Evolutionary conservation across 768 basidiomycete species (phyloP), one percentile per base, ranked within the genome.

Genomic region (Pisolithus tinctorius): DNA sequence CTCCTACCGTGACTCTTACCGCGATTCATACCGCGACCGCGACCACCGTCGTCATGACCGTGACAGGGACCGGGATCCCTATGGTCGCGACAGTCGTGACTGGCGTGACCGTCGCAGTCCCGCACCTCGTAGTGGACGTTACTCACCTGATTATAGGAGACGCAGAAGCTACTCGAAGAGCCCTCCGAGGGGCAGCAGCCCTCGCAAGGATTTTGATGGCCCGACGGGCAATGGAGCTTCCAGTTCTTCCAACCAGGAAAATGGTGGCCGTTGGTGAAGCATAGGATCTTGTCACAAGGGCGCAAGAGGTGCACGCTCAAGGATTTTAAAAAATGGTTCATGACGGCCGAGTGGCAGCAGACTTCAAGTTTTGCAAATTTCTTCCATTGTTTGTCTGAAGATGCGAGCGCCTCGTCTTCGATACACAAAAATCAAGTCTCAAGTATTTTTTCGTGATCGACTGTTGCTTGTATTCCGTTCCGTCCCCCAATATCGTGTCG

Each of bases 71-170:
- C 67, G 81, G 40, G 82, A 84, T 62, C 76, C 76, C 43, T 86
- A 84, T 56, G 85, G 84, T 51, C 77, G 86, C 45, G 85, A 88
- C 66, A 78, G 63, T 63, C 72, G 81, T 55, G 85, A 89, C 60
- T 88, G 86, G 83, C 81, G 86, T 58, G 88, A 91, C 58, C 81
- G 88, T 59, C 82, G 89, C 55, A 86, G 84, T 72, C 83, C 86
- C 46, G 73, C 83, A 51, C 80, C 84, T 49, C 73, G 80, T 48
- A 72, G 82, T 57, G 75, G 82, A 53, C 73, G 86, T 52, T 84
- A 87, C 73, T 88, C 86, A 56, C 88, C 87, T 55, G 86, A 88
- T 58, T 81, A 86, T 57, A 77, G 84, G 60, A 78, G 77, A 64
- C 84, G 88, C 49, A 76, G 79, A 66, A 88, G 86, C 69, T 85